Conservation (phyloP, 2,329 filamentous ascomycete species). For the Colletotrichum sp. region DNA sequence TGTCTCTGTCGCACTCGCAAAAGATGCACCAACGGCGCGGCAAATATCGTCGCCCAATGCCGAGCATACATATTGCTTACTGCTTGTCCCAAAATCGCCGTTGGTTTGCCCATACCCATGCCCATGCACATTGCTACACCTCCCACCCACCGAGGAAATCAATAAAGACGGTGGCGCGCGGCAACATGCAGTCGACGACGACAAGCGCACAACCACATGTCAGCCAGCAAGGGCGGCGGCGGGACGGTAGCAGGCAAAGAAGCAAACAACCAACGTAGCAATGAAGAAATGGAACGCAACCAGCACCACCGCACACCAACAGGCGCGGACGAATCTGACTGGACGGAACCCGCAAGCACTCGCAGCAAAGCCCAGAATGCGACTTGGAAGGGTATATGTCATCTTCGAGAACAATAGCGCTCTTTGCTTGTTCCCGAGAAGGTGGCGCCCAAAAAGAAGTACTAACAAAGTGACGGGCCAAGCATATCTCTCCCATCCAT, state of each 20-base stretch:
- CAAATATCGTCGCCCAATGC: not conserved
- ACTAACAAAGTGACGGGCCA: not conserved
- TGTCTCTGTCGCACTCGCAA: not conserved
- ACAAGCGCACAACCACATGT: not conserved
- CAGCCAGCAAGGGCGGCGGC: not conserved
- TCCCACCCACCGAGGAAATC: not conserved
- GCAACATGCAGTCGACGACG: slow-evolving; percentile 5
- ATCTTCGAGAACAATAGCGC: slow-evolving; percentile 3
- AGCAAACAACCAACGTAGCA: not conserved
- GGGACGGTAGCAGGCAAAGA: not conserved
- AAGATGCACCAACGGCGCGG: not conserved
- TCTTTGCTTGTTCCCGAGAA: not conserved
- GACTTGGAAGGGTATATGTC: not conserved
- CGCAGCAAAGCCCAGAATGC: not conserved
- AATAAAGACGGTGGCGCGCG: not conserved
- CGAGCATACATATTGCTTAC: not conserved
- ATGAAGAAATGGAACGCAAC: not conserved
- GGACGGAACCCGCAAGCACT: not conserved
- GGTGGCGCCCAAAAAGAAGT: not conserved
- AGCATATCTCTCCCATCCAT: not conserved
- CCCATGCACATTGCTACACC: not conserved
- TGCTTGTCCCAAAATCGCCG: not conserved
- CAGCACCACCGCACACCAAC: not conserved
- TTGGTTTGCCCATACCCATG: not conserved
- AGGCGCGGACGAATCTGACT: not conserved